Conservation (phyloP, 768 basidiomycete genomes). For the Neoboletus subvelutipes region DNA sequence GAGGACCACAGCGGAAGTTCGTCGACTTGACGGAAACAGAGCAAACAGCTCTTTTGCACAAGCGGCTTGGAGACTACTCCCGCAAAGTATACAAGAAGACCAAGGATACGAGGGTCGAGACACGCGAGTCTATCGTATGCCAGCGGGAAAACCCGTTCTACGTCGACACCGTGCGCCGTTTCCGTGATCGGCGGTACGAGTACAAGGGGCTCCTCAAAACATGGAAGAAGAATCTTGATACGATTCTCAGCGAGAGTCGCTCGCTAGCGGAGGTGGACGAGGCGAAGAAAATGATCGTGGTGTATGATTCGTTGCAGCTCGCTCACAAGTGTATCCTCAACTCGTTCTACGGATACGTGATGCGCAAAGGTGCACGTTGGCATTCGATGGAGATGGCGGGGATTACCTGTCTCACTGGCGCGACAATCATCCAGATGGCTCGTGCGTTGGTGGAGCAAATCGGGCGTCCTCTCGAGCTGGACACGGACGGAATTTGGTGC, state of each 20-base stretch:
- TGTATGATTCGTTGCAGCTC: constrained; percentile 97
- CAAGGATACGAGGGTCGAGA: constrained; percentile 95
- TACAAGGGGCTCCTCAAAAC: constrained; percentile 99
- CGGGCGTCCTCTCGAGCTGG: constrained; percentile 93
- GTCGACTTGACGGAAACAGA: constrained; percentile 79
- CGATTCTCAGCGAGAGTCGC: constrained; percentile 59
- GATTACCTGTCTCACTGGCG: constrained; percentile 96
- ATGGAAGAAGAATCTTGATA: constrained; percentile 98
- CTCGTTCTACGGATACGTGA: constrained; percentile 99
- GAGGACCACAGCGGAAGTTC: constrained; percentile 75
- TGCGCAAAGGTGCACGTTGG: constrained; percentile 99
- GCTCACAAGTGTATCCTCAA: constrained; percentile 99
- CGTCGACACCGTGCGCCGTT: constrained; percentile 95
- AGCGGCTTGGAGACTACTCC: constrained; percentile 97
- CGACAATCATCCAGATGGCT: constrained; percentile 98
- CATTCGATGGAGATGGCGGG: constrained; percentile 99
- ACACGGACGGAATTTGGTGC: constrained; percentile 99
- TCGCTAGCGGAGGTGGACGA: constrained; percentile 89
- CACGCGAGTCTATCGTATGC: constrained; percentile 92
- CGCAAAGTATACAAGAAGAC: constrained; percentile 98
- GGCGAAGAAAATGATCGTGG: constrained; percentile 97
- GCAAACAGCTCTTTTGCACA: constrained; percentile 90
- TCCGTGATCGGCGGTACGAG: constrained; percentile 96
- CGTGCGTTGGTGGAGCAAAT: constrained; percentile 96
- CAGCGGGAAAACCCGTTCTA: constrained; percentile 99